These are phyloP conservation scores for Yamadazyma sp. DNA, from an alignment of 805 yeast genomes.

Conservation along the genomic window DNA sequence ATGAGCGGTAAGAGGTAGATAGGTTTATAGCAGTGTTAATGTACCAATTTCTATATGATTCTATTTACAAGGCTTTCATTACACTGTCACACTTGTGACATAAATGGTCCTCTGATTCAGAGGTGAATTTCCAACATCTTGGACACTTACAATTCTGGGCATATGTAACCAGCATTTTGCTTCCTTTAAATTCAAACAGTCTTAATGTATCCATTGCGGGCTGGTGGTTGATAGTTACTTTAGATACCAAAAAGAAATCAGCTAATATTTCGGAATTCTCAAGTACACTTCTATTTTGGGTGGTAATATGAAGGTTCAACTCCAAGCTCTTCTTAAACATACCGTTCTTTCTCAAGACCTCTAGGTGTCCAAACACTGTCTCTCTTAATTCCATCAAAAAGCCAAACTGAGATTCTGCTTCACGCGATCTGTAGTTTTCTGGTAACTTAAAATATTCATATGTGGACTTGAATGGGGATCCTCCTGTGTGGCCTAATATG, in stretches of 20 bases:
- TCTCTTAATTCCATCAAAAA: conserved; percentile 49
- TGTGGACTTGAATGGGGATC: conserved; percentile 50
- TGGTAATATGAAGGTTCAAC: conserved; percentile 39
- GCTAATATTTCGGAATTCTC: conserved; percentile 27
- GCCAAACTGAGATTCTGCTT: conserved; percentile 45
- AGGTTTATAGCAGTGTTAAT: background rate
- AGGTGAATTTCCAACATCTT: conserved; percentile 85
- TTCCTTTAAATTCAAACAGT: conserved; percentile 19
- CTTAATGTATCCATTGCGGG: conserved; percentile 9
- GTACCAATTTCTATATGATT: conserved; percentile 3
- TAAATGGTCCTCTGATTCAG: conserved; percentile 50
- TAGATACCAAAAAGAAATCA: conserved; percentile 64
- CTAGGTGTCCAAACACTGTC: conserved; percentile 51
- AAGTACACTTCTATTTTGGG: conserved; percentile 10
- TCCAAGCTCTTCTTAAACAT: conserved; percentile 60
- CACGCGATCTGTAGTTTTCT: conserved; percentile 29
- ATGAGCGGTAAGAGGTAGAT: conserved; percentile 69
- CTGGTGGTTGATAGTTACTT: conserved; percentile 39
- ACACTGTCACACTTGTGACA: conserved; percentile 66
- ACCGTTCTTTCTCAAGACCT: conserved; percentile 54
- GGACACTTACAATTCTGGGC: conserved; percentile 71
- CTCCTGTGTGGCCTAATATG: conserved; percentile 18
- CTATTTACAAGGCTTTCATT: conserved; percentile 13
- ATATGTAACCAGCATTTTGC: conserved; percentile 35
- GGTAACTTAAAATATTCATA: conserved; percentile 40